phyloP scores from a whole-genome alignment of 176 grass and related monocot species.

The Panicum miliaceum region DNA sequence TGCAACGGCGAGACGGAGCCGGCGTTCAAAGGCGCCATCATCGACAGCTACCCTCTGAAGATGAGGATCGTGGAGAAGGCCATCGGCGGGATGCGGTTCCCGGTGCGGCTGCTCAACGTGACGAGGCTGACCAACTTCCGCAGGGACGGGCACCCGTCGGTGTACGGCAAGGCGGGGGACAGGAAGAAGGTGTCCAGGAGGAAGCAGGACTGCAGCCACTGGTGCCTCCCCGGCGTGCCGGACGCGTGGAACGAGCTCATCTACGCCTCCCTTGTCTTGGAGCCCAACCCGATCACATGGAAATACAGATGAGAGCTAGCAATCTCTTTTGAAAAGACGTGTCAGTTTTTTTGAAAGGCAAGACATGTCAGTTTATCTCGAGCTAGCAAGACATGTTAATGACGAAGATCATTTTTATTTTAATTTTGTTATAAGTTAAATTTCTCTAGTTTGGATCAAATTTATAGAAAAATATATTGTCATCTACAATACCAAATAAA shows the following conservation, averaged over 20 bases:
- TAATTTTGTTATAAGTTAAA: no score
- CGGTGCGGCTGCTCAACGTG: slow-evolving; percentile 76
- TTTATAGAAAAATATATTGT: no score
- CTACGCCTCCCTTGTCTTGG: slow-evolving; percentile 65
- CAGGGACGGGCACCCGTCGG: slow-evolving; percentile 79
- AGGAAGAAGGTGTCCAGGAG: slow-evolving; percentile 64
- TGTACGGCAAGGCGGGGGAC: slow-evolving; percentile 54
- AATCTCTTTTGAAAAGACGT: neutral
- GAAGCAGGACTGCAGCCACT: slow-evolving; percentile 95
- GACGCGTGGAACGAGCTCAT: slow-evolving; percentile 97
- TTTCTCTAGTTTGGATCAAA: no score
- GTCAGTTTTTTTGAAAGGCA: no score
- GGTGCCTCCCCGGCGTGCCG: slow-evolving; percentile 89
- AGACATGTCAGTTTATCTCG: neutral
- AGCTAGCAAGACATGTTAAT: neutral
- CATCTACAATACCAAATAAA: no score
- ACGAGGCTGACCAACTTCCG: slow-evolving; percentile 84
- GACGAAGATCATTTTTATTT: no score
- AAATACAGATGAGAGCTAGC: slow-evolving; percentile 5
- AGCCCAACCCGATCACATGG: slow-evolving; percentile 18
- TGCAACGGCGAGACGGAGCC: slow-evolving; percentile 85
- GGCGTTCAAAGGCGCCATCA: slow-evolving; percentile 50
- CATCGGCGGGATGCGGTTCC: slow-evolving; percentile 65
- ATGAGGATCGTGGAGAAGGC: slow-evolving; percentile 82
- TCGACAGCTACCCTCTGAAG: slow-evolving; percentile 76